Evolutionary conservation across 495 filamentous ascomycete genomes (phyloP).

Genomic region (Diplogelasinospora grovesii): DNA sequence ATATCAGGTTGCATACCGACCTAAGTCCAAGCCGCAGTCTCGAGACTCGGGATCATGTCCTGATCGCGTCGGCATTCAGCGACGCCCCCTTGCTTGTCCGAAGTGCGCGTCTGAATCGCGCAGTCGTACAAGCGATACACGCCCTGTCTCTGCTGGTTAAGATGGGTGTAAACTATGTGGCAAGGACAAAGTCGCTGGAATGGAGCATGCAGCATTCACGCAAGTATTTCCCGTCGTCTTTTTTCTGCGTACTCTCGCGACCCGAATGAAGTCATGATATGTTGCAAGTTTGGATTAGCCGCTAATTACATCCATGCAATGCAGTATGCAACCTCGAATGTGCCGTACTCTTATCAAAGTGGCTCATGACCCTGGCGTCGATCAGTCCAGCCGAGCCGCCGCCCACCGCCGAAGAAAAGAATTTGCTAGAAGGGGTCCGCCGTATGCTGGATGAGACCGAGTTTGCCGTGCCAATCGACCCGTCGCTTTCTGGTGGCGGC

Average conservation of each 20-base stretch:
- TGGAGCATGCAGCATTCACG: constrained; percentile 68
- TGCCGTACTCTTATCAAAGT: constrained; percentile 56
- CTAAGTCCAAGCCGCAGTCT: constrained; percentile 55
- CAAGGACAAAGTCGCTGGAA: constrained; percentile 58
- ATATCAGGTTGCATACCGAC: constrained; percentile 62
- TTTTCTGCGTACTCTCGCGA: neutral
- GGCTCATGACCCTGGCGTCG: constrained; percentile 39
- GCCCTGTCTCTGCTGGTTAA: constrained; percentile 62
- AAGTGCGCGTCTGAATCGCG: constrained; percentile 49
- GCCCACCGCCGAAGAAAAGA: constrained; percentile 52
- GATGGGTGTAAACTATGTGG: constrained; percentile 61
- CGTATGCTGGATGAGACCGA: constrained; percentile 74
- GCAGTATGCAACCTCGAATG: constrained; percentile 62
- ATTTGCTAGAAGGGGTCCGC: constrained; percentile 59
- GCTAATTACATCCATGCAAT: too few relatives aligned
- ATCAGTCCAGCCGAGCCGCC: constrained; percentile 38
- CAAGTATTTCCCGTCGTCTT: constrained; percentile 21
- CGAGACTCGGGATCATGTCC: constrained; percentile 53
- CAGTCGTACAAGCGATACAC: constrained; percentile 62
- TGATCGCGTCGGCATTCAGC: constrained; percentile 52
- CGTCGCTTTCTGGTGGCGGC: constrained; percentile 33
- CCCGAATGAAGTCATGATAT: neutral
- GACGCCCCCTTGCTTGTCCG: constrained; percentile 53
- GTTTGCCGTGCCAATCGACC: constrained; percentile 54
- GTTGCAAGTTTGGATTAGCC: constrained; percentile 1